These are phyloP conservation scores for Ophiostoma angusticollis DNA, from an alignment of 2,329 filamentous ascomycete genomes.

Conservation along the genomic window DNA sequence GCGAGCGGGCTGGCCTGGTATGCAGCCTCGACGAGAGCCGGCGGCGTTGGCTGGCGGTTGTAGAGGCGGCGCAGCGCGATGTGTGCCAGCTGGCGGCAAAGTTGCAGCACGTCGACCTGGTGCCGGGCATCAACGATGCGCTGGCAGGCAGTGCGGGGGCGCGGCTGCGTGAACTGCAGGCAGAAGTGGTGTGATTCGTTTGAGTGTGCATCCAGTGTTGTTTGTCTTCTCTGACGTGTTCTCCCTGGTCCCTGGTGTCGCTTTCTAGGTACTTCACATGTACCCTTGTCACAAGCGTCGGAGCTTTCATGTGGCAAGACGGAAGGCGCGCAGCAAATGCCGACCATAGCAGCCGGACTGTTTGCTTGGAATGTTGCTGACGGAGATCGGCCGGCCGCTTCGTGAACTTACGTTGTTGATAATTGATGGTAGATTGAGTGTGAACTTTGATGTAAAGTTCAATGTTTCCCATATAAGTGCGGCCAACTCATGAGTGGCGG, in stretches of 20 bases:
- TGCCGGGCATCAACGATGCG: conserved; percentile 1
- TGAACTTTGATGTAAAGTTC: too few relatives aligned
- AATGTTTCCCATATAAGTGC: too few relatives aligned
- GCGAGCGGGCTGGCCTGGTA: neutral
- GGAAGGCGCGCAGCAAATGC: neutral
- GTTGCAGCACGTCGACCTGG: conserved; percentile 5
- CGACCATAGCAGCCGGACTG: too few relatives aligned
- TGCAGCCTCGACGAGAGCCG: conserved; percentile 1
- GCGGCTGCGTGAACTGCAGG: conserved; percentile 2
- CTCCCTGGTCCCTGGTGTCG: neutral
- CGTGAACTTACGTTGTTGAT: too few relatives aligned
- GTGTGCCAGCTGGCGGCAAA: neutral
- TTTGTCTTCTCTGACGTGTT: neutral
- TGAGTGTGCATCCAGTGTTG: neutral
- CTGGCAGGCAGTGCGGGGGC: conserved; percentile 1
- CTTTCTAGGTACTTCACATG: too few relatives aligned
- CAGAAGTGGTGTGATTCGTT: neutral
- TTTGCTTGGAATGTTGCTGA: too few relatives aligned
- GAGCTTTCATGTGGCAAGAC: too few relatives aligned
- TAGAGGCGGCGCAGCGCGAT: conserved; percentile 3
- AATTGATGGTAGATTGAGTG: too few relatives aligned
- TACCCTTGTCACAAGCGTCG: too few relatives aligned
- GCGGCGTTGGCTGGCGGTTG: neutral
- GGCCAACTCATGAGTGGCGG: too few relatives aligned
- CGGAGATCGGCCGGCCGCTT: too few relatives aligned